These are phyloP conservation scores for Plantago elongata DNA, from an alignment of 257 asterid species.

Conservation along the genomic window DNA sequence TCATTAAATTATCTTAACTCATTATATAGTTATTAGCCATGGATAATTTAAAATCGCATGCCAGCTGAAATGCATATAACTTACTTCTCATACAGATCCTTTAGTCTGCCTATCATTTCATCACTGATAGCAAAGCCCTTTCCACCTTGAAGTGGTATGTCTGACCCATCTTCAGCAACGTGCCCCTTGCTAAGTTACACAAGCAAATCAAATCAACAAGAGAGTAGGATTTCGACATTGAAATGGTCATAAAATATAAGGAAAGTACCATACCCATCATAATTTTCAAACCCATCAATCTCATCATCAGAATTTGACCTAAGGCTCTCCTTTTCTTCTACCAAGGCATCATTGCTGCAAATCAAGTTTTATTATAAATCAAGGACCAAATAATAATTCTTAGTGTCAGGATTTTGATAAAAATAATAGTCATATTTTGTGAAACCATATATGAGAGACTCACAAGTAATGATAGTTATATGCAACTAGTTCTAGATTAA, in stretches of 20 bases:
- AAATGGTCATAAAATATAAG: not conserved
- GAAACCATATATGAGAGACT: conserved; percentile 5
- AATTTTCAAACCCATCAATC: conserved; percentile 27
- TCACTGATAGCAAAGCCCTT: conserved; percentile 31
- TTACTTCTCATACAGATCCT: conserved; percentile 69
- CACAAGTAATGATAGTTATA: not conserved
- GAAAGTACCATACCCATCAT: conserved; percentile 36
- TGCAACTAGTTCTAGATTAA: not conserved
- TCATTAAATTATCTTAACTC: conserved; percentile 1
- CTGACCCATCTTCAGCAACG: conserved; percentile 32
- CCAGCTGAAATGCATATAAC: conserved; percentile 23
- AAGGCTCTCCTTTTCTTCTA: conserved; percentile 30
- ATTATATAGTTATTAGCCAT: not conserved
- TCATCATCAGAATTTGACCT: conserved; percentile 25
- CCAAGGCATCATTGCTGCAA: conserved; percentile 33
- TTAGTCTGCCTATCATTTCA: conserved; percentile 46
- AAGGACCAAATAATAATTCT: conserved; percentile 16
- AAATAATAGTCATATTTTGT: not conserved
- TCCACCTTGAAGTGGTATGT: conserved; percentile 32
- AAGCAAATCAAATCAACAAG: conserved; percentile 4
- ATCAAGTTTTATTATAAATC: conserved; percentile 20
- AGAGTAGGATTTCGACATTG: too few relatives aligned
- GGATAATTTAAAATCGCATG: not conserved
- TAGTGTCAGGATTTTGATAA: conserved; percentile 7
- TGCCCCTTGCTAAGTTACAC: conserved; percentile 40